These are phyloP conservation scores for Tausonia pullulans DNA, from an alignment of 1,284 basidiomycete species.

Conservation along the genomic window DNA sequence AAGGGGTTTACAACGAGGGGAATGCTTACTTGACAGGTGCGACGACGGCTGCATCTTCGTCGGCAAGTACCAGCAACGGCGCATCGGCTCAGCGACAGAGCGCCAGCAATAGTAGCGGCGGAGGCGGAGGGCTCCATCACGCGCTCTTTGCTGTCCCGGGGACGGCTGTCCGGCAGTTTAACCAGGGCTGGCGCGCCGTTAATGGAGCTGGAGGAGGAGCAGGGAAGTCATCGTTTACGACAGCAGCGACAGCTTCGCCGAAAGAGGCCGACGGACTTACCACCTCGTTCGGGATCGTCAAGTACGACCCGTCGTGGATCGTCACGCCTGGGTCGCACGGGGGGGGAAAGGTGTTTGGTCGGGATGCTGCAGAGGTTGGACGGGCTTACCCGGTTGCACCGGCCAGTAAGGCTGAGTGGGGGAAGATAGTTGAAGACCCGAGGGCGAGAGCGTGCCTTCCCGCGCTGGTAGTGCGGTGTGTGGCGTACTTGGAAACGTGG, in stretches of 20 bases:
- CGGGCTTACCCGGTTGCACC: slow-evolving; percentile 4
- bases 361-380: slow-evolving; percentile 1
- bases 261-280: not conserved
- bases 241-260: too few relatives aligned
- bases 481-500: slow-evolving; percentile 34
- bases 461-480: slow-evolving; percentile 31
- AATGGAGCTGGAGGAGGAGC: too few relatives aligned
- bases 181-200: not conserved
- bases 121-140: not conserved
- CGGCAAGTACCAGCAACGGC: not conserved
- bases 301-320: slow-evolving; percentile 3
- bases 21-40: not conserved
- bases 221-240: too few relatives aligned
- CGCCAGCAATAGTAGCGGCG: not conserved
- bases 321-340: not conserved
- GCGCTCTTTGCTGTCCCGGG: slow-evolving; percentile 1
- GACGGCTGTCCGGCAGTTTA: not conserved
- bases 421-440: not conserved
- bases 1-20: not conserved
- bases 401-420: slow-evolving; percentile 4
- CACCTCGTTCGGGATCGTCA: not conserved
- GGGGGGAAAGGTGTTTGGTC: slow-evolving; percentile 11
- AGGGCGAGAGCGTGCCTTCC: slow-evolving; percentile 29
- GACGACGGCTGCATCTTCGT: not conserved
- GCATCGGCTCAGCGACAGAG: not conserved